Base-by-base conservation (phyloP, 257 asterid genomes). In the Agastache rugosa region DNA sequence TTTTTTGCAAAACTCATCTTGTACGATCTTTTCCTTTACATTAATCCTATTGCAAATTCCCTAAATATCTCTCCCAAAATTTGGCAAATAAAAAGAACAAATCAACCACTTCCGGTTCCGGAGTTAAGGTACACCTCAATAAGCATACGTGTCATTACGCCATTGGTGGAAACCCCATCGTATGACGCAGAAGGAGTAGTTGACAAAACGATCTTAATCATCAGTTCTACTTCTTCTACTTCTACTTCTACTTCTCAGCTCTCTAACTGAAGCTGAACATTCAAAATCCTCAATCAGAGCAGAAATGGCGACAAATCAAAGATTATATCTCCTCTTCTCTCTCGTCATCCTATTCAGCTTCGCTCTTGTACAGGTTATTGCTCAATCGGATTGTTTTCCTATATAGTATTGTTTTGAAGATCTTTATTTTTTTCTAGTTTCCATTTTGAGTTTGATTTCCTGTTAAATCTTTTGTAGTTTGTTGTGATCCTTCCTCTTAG, bases 361-460 rank as follows among this genome's bases (percentile, higher is more conserved):
- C 44, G 76, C 75, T 34, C 41, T 83, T 68, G 58, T 70, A 69
- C 88, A 87, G 96, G 96, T 89, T 53, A 7, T 62, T 20, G 34
- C 16, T 75, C 76, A 44, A 20, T 44, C 55, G 23, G 12, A 17
- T 47, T 27, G 2, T 61, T 62, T 16, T 45, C 67, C 29, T n/a
- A 35, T 50, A 41, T n/a, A 7, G 25, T 11, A 3, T 31, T 4
- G 10, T 11, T 15, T 19, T 7, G 47, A 8, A 14, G 16, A 61
- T 16, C 7, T 16, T 54, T 22, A 2, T 73, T 27, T 14, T n/a
- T 15, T 37, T 37, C 11, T 7, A 8, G 19, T 70, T 9, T 35
- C 2, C 5, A 17, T 55, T 47, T 10, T 69, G 22, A 23, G 25
- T 35, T 6, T 50, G 63, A 51, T 75, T 63, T 29, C 42, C 8